Base-by-base conservation (phyloP, 2,329 filamentous ascomycete species). In the Chaetomium strumarium region DNA sequence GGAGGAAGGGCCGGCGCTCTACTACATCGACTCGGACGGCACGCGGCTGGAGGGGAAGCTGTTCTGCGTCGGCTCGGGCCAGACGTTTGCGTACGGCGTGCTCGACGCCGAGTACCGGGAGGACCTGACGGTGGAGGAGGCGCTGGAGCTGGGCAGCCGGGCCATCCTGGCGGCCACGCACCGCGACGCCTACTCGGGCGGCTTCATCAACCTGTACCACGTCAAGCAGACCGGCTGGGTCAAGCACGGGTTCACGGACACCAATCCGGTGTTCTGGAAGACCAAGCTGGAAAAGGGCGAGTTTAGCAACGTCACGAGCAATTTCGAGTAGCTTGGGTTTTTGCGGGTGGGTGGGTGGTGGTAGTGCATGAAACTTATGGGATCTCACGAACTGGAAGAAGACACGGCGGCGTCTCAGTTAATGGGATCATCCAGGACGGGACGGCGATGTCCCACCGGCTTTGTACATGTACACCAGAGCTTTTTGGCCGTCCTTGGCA, bases 181-280 rank as follows among this genome's bases (percentile, higher is more conserved):
- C 75, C 82, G 93, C 68, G 93, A 99, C 70, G 93, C 93, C n/a
- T 99, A 88, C 80, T 97, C 93, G 20, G 93, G 93, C 77, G 93
- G 93, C 62, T 97, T 83, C 76, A 96, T 99, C 80, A 99, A 99
- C 76, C 70, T 97, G 68, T 99, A 99, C 75, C 93, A 99, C 68
- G 91, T 99, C 69, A 96, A 96, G 84, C 92, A 99, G 77, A 86
- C 90, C 59, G 93, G 93, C 64, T 99, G 93, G 93, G 91, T 95
- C 66, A 96, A 95, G 81, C 92, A 97, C 68, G 93, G 93, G 58
- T 99, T 99, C 80, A 90, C 78, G 67, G 93, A 99, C 72, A 97
- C 92, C 63, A 96, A 97, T 78, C 92, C 92, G 41, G 95, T 97
- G 68, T 99, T 99, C 85, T 99, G 93, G 93, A 87, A 95, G 79